phyloP scores from a whole-genome alignment of 1,284 basidiomycete species.

The Ustilago curta region DNA sequence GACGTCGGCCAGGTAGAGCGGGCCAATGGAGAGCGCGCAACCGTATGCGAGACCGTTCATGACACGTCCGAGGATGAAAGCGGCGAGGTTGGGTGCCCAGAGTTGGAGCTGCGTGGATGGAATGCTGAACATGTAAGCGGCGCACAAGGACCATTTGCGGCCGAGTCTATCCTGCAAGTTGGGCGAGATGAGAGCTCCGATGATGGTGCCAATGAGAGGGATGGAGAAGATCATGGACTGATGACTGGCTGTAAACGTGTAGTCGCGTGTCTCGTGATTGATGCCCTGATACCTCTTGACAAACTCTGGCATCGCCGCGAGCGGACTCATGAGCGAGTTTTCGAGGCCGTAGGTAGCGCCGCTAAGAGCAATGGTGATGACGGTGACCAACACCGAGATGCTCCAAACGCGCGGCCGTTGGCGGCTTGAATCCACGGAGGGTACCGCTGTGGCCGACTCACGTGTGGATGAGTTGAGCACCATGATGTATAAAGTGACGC shows the following conservation, averaged over 20 bases:
- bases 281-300: conserved; percentile 54
- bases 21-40: conserved; percentile 54
- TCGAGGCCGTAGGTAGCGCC: conserved; percentile 55
- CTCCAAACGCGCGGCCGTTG: conserved; percentile 32
- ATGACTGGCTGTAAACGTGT: conserved; percentile 54
- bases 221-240: conserved; percentile 61
- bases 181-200: conserved; percentile 50
- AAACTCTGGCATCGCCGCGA: conserved; percentile 55
- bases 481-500: conserved; percentile 4
- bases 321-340: conserved; percentile 58
- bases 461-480: conserved; percentile 9
- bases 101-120: conserved; percentile 58
- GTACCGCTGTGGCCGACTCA: conserved; percentile 1
- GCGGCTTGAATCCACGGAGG: conserved; percentile 10
- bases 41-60: conserved; percentile 60
- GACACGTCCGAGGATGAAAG: conserved; percentile 56
- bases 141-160: conserved; percentile 54
- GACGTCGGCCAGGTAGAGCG: conserved; percentile 56
- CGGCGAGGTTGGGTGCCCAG: conserved; percentile 57
- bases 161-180: conserved; percentile 50
- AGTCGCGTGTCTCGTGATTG: conserved; percentile 45
- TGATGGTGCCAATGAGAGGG: conserved; percentile 56
- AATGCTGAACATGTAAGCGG: conserved; percentile 54
- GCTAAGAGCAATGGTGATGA: conserved; percentile 48
- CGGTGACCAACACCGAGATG: conserved; percentile 40